Evolutionary conservation across 768 basidiomycete genomes (phyloP).

Genomic region (Russula emetica): DNA sequence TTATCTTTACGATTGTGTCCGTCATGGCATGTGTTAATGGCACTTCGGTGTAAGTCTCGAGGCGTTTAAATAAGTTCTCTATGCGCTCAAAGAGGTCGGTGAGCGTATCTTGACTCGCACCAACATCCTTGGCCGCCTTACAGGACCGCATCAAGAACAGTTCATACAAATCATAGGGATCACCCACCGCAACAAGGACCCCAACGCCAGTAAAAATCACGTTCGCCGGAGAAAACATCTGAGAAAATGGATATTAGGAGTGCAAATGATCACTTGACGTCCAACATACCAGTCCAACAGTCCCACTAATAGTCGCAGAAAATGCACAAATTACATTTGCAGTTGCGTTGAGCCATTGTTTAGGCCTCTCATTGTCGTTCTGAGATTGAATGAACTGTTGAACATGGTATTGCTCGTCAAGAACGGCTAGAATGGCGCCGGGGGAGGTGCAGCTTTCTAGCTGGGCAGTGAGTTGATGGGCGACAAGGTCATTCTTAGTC

Average conservation of each 20-base stretch:
- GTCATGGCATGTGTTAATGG: neutral
- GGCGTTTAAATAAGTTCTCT: neutral
- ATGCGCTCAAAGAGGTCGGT: slow-evolving; percentile 1
- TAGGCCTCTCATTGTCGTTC: too few relatives aligned
- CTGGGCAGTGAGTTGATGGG: neutral
- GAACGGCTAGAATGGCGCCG: neutral
- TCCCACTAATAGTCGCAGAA: neutral
- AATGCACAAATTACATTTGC: neutral
- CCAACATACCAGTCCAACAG: neutral
- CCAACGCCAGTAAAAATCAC: slow-evolving; percentile 5
- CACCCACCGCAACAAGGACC: neutral
- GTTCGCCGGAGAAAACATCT: slow-evolving; percentile 2
- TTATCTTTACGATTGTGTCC: slow-evolving; percentile 1
- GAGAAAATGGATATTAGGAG: neutral
- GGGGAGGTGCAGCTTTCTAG: slow-evolving; percentile 4
- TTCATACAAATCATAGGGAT: neutral
- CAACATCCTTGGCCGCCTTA: slow-evolving; percentile 5
- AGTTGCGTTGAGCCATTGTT: slow-evolving; percentile 1
- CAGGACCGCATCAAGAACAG: neutral
- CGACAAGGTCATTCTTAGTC: slow-evolving; percentile 3
- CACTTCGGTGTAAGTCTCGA: slow-evolving; percentile 1
- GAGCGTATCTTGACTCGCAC: neutral
- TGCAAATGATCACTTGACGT: neutral
- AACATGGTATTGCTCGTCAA: slow-evolving; percentile 1
- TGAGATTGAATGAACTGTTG: neutral